Conservation (phyloP, 2,329 filamentous ascomycete species). For the Diplodia seriata region DNA sequence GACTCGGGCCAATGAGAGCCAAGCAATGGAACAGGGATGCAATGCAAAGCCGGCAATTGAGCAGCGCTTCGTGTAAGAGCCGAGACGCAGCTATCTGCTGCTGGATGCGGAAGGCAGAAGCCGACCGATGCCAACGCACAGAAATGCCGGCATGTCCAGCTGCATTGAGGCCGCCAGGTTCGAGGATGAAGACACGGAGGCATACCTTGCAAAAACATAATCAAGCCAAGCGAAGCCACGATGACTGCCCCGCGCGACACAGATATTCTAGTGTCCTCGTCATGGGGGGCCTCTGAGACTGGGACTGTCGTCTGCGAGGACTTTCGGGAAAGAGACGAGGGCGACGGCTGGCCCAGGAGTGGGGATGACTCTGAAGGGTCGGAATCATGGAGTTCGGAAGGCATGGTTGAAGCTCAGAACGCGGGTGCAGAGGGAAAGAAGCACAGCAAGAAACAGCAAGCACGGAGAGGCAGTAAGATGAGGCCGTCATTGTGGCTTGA, state of each 20-base stretch:
- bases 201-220: constrained; percentile 67
- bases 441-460: not conserved
- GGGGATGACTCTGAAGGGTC: constrained; percentile 23
- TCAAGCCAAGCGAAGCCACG: constrained; percentile 60
- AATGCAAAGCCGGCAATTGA: constrained; percentile 36
- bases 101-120: not conserved
- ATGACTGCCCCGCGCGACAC: constrained; percentile 48
- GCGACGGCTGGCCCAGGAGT: constrained; percentile 16
- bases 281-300: constrained; percentile 1
- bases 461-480: not conserved
- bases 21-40: constrained; percentile 29
- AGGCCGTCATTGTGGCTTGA: constrained; percentile 1
- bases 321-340: constrained; percentile 13
- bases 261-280: constrained; percentile 14
- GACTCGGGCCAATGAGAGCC: not conserved
- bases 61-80: not conserved
- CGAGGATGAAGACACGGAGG: not conserved
- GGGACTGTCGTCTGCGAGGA: constrained; percentile 8
- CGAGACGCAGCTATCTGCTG: not conserved
- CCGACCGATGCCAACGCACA: constrained; percentile 6
- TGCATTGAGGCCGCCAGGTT: not conserved
- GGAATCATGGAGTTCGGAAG: not conserved
- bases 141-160: not conserved
- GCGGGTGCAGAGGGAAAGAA: not conserved
- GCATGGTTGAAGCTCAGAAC: constrained; percentile 13